Percentiles rank a stretch among this genome's conserved stretches.
These are phyloP conservation scores for Akanthomyces uredinophilus DNA, from an alignment of 2,329 filamentous ascomycete species.

Conservation along the genomic window DNA sequence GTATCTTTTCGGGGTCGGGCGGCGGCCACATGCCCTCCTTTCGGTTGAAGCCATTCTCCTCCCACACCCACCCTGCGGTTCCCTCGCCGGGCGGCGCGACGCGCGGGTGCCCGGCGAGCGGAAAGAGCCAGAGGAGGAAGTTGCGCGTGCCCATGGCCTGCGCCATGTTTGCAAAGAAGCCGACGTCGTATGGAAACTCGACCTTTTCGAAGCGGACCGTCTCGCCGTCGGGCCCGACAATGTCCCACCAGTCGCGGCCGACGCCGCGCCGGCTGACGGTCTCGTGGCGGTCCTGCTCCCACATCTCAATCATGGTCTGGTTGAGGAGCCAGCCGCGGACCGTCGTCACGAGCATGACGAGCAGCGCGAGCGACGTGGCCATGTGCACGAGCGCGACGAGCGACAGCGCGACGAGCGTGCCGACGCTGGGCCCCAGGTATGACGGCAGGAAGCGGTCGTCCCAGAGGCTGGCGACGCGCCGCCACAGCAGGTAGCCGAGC, in stretches of 20 bases:
- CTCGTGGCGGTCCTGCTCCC: constrained; percentile 65
- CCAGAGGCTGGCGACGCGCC: constrained; percentile 58
- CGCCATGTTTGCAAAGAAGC: constrained; percentile 66
- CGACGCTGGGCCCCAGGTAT: constrained; percentile 64
- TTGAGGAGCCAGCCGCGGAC: constrained; percentile 60
- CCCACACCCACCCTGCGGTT: constrained; percentile 53
- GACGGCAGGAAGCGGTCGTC: constrained; percentile 60
- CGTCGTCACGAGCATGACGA: constrained; percentile 60
- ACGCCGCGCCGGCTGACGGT: constrained; percentile 46
- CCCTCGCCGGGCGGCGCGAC: constrained; percentile 36
- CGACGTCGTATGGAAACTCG: constrained; percentile 79
- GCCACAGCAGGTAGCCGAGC: constrained; percentile 56
- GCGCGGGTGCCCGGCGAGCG: constrained; percentile 51
- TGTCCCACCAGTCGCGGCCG: constrained; percentile 41
- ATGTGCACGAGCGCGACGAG: constrained; percentile 53
- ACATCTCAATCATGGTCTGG: constrained; percentile 75
- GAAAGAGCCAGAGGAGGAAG: constrained; percentile 62
- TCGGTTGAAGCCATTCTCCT: constrained; percentile 74
- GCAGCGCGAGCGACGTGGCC: constrained; percentile 56
- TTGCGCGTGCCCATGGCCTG: constrained; percentile 71
- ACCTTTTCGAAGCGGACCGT: constrained; percentile 53
- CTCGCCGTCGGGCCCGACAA: constrained; percentile 30
- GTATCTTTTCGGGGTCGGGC: constrained; percentile 55
- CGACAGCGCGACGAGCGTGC: constrained; percentile 57
- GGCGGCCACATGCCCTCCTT: constrained; percentile 57